A percentile compares a stretch with the other conserved stretches of the same genome.
These are phyloP conservation scores for Oidiodendron maius DNA, from an alignment of 495 filamentous ascomycete species.

Conservation along the genomic window DNA sequence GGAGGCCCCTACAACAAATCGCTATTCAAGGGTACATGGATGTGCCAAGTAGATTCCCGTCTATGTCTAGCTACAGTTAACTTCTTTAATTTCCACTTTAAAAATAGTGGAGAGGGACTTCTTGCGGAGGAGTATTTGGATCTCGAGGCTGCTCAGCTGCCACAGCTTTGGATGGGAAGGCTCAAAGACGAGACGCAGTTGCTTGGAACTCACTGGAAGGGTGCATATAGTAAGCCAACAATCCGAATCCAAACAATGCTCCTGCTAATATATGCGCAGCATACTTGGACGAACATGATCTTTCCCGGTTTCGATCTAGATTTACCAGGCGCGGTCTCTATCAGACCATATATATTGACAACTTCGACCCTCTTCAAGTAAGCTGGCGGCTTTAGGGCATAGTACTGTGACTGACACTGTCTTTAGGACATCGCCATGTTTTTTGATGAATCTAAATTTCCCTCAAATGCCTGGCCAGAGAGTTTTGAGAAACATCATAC, in stretches of 20 bases:
- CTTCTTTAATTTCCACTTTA: conserved; percentile 24
- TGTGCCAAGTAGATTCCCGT: conserved; percentile 11
- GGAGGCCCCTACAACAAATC: conserved; percentile 2
- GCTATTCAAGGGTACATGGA: conserved; percentile 13
- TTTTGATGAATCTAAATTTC: conserved; percentile 12
- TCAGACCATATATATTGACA: not conserved
- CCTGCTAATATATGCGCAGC: conserved; percentile 8
- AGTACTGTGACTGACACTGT: not conserved
- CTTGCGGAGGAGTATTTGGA: conserved; percentile 10
- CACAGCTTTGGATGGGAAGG: conserved; percentile 15
- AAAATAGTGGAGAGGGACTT: conserved; percentile 15
- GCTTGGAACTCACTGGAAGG: conserved; percentile 20
- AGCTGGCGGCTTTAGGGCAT: not conserved
- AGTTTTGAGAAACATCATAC: conserved; percentile 8
- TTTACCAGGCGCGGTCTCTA: not conserved
- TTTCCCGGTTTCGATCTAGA: not conserved
- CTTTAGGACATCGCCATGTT: conserved; percentile 18
- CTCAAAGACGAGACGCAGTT: conserved; percentile 13
- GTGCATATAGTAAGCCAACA: conserved; percentile 17
- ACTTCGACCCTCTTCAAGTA: conserved; percentile 16
- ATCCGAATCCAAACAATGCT: not conserved
- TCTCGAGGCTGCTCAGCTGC: conserved; percentile 9
- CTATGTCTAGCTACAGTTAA: conserved; percentile 18
- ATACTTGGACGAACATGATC: not conserved
- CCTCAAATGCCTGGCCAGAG: conserved; percentile 6